phyloP scores from a whole-genome alignment of 805 yeast genomes.

The Yarrowia sp. region DNA sequence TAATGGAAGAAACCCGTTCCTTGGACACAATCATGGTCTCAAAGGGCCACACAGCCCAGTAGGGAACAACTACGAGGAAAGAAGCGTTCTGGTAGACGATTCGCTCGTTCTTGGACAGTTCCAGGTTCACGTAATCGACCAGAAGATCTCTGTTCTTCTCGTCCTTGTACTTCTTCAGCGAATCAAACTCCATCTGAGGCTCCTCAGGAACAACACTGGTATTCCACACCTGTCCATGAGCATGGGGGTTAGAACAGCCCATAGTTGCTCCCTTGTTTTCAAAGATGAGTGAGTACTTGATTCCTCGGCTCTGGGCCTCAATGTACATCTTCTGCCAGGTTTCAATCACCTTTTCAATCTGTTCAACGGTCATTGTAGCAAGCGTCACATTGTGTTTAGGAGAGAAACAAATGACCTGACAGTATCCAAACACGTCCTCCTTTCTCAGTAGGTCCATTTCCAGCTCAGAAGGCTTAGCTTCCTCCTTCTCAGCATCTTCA shows the following conservation, averaged over 20 bases:
- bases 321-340: constrained; percentile 66
- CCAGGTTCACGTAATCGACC: constrained; percentile 67
- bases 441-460: constrained; percentile 59
- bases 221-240: constrained; percentile 86
- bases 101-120: constrained; percentile 55
- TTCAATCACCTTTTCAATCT: constrained; percentile 58
- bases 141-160: constrained; percentile 58
- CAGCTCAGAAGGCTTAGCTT: constrained; percentile 45
- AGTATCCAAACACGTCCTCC: constrained; percentile 68
- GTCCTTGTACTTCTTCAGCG: constrained; percentile 58
- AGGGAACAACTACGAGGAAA: constrained; percentile 74
- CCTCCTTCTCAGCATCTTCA: constrained; percentile 39
- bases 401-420: constrained; percentile 74
- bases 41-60: constrained; percentile 86
- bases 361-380: constrained; percentile 62
- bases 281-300: constrained; percentile 69
- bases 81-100: constrained; percentile 66
- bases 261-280: constrained; percentile 80
- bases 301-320: constrained; percentile 54
- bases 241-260: constrained; percentile 86
- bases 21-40: constrained; percentile 71
- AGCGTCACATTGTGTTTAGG: constrained; percentile 73
- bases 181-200: constrained; percentile 62
- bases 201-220: constrained; percentile 69
- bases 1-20: constrained; percentile 59